Evolutionary conservation across 495 filamentous ascomycete species (phyloP).

Genomic region (Aspergillus ostianus): DNA sequence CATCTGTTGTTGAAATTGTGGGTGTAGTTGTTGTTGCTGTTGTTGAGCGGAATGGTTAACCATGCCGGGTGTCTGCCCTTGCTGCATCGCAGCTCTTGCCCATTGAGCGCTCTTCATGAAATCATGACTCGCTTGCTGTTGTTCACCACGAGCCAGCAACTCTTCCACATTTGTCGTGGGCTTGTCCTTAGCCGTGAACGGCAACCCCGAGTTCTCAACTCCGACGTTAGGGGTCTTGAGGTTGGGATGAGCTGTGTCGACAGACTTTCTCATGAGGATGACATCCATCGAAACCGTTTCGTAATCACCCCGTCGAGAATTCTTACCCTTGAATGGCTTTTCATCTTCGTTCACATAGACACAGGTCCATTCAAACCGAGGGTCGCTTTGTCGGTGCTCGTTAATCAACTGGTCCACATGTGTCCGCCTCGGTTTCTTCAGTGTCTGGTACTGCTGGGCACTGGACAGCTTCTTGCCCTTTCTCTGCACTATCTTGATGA

Average conservation of each 20-base stretch:
- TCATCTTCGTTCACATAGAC: constrained; percentile 36
- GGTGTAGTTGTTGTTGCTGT: constrained; percentile 9
- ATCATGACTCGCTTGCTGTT: neutral
- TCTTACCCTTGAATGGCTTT: constrained; percentile 26
- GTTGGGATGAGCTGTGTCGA: constrained; percentile 13
- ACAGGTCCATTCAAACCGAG: constrained; percentile 34
- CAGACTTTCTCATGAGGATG: constrained; percentile 34
- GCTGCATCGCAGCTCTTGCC: constrained; percentile 1
- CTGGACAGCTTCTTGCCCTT: constrained; percentile 27
- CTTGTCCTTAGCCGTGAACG: constrained; percentile 5
- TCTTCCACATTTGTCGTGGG: constrained; percentile 1
- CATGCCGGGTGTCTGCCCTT: neutral
- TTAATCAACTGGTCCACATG: constrained; percentile 37
- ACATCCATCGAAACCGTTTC: constrained; percentile 38
- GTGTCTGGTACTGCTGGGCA: constrained; percentile 31
- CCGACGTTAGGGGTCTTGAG: constrained; percentile 16
- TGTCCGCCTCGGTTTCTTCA: constrained; percentile 26
- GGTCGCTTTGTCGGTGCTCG: constrained; percentile 26
- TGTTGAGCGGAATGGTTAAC: constrained; percentile 11
- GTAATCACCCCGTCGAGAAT: constrained; percentile 27
- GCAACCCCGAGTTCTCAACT: constrained; percentile 17
- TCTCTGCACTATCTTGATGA: constrained; percentile 31
- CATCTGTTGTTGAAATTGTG: constrained; percentile 13
- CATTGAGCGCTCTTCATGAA: constrained; percentile 3
- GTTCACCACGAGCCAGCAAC: constrained; percentile 2